Evolutionary conservation across 345 rosid species (phyloP), one percentile per base, ranked within the genome.

Genomic region (Citrus sp.): DNA sequence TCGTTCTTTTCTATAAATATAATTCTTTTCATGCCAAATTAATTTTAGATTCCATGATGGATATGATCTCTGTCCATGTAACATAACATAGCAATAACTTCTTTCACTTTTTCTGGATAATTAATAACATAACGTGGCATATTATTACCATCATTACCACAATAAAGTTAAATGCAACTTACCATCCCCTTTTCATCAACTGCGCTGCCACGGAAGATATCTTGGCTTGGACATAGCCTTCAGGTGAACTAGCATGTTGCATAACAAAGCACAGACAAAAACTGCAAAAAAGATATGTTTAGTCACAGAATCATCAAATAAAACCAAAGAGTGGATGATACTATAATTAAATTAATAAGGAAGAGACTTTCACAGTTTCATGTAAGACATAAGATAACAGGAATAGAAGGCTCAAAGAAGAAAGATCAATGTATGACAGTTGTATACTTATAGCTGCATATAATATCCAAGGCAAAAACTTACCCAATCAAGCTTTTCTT

Each of bases 171-270:
- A 12, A 46, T 2, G 16, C 72, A 70, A 83, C 91, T 87, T 85
- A 95, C 99, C 99, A 96, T 83, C 99, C 99, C 81, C 99, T 91
- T 89, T 96, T 96, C 87, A 96, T 84, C 88, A 96, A 82, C 70
- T 96, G 98, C 74, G 97, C 97, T 71, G 98, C 97, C 81, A 96
- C 99, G 40, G 98, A 96, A 82, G 97, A 94, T 71, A 94, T 89
- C 84, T 96, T 96, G 75, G 89, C 92, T 80, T 82, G 94, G 73
- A 96, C 98, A 86, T 94, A 96, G 62, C 93, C 94, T 74, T 94
- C 98, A 14, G 88, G 79, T 42, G 95, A 90, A 88, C 87, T 84
- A 73, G 97, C 98, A 85, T 87, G 97, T 82, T 88, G 94, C 86
- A 90, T 88, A 77, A 84, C 92, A 83, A 89, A 96, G 87, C 87